Evolutionary conservation across 2,329 filamentous ascomycete genomes (phyloP).

Genomic region (Calonectria henricotiae): DNA sequence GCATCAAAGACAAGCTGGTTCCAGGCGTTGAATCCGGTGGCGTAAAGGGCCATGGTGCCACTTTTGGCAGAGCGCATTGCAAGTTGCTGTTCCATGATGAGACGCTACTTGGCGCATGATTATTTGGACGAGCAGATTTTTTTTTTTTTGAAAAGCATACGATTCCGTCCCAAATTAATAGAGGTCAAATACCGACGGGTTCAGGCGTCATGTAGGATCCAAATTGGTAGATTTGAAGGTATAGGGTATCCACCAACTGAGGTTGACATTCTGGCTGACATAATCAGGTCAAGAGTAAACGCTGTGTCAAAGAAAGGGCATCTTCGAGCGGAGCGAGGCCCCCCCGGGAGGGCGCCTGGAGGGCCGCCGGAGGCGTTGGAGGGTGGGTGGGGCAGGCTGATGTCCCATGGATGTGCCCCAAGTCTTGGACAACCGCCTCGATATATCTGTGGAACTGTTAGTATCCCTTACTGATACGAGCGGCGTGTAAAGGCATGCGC

Average conservation of each 20-base stretch:
- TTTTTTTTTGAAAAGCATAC: too few species aligned
- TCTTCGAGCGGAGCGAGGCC: too few species aligned
- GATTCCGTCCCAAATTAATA: background rate
- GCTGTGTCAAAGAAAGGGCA: background rate
- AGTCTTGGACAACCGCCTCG: conserved; percentile 39
- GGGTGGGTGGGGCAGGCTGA: too few species aligned
- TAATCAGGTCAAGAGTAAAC: background rate
- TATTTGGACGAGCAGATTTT: background rate
- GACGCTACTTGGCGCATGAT: background rate
- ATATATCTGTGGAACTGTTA: conserved; percentile 1
- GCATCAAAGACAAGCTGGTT: conserved; percentile 65
- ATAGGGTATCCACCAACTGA: conserved; percentile 21
- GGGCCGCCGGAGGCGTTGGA: too few species aligned
- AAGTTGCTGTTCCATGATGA: conserved; percentile 33
- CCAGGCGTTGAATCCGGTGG: conserved; percentile 74
- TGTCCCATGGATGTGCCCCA: conserved; percentile 33
- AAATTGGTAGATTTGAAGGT: background rate
- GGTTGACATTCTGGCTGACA: background rate
- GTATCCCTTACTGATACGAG: background rate
- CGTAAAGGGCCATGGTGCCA: conserved; percentile 66
- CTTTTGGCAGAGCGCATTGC: conserved; percentile 20
- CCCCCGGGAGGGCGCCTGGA: too few species aligned
- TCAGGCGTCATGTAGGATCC: background rate
- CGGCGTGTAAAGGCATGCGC: conserved; percentile 9
- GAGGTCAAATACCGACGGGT: background rate